Evolutionary conservation across 305 asterid species (phyloP).

Genomic region (Petunia hybrid): DNA sequence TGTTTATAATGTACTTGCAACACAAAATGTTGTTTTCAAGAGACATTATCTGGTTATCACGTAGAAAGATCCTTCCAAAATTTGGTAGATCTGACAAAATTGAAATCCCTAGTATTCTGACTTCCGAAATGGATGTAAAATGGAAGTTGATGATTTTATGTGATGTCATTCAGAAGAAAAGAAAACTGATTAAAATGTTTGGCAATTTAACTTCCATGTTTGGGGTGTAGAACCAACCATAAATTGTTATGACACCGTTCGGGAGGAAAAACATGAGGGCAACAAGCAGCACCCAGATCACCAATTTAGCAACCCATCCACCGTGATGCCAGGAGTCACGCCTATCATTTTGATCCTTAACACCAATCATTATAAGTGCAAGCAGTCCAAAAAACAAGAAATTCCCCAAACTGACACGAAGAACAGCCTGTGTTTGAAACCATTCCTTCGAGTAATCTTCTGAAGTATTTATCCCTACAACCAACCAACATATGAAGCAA

Average conservation of each 20-base stretch:
- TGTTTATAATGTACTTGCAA: neutral
- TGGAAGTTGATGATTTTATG: slow-evolving; percentile 14
- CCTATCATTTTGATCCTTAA: slow-evolving; percentile 89
- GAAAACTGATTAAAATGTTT: neutral
- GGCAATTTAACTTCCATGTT: neutral
- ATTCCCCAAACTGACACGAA: slow-evolving; percentile 95
- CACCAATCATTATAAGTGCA: slow-evolving; percentile 84
- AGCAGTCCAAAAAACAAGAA: slow-evolving; percentile 84
- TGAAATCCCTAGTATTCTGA: slow-evolving; percentile 9
- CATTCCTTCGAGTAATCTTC: slow-evolving; percentile 73
- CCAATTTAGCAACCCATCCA: slow-evolving; percentile 82
- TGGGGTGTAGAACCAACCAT: slow-evolving; percentile 55
- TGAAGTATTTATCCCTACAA: slow-evolving; percentile 84
- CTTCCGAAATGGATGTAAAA: neutral
- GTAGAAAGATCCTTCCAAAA: neutral
- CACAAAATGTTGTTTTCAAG: neutral
- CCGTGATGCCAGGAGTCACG: slow-evolving; percentile 93
- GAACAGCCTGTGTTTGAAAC: slow-evolving; percentile 89
- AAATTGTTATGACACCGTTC: slow-evolving; percentile 58
- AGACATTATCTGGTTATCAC: neutral
- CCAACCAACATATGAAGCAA: slow-evolving; percentile 35
- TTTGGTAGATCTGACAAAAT: neutral
- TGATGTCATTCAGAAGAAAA: neutral
- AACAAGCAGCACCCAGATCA: slow-evolving; percentile 77
- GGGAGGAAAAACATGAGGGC: slow-evolving; percentile 94